These are phyloP conservation scores for Colletotrichum lupini DNA, from an alignment of 2,329 filamentous ascomycete species.

Conservation along the genomic window DNA sequence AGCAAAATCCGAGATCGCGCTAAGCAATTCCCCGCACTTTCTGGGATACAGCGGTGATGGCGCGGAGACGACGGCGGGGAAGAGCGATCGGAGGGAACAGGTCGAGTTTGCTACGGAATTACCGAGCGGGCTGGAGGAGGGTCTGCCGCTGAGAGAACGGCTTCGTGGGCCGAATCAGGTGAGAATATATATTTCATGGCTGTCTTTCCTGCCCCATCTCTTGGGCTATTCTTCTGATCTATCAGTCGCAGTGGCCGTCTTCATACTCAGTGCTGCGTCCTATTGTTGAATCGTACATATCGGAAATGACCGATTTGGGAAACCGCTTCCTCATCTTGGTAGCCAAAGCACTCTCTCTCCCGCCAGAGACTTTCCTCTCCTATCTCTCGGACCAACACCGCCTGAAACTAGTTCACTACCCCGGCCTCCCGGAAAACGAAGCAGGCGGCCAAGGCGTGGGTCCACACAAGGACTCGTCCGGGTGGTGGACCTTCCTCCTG, in stretches of 20 bases:
- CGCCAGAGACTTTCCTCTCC: constrained; percentile 58
- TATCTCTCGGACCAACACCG: constrained; percentile 69
- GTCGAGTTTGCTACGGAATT: constrained; percentile 70
- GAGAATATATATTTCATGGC: not conserved
- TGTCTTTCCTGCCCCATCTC: not conserved
- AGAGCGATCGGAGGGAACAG: constrained; percentile 65
- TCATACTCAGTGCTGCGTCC: constrained; percentile 46
- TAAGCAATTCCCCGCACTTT: constrained; percentile 68
- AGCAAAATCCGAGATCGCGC: constrained; percentile 53
- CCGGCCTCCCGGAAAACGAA: constrained; percentile 39
- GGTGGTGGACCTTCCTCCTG: constrained; percentile 73
- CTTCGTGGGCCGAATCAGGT: constrained; percentile 63
- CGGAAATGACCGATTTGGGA: constrained; percentile 60
- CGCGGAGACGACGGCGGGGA: constrained; percentile 65
- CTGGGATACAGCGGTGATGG: constrained; percentile 68
- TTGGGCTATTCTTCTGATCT: not conserved
- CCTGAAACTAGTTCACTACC: constrained; percentile 68
- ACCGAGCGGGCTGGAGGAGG: constrained; percentile 45
- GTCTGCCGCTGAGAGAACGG: constrained; percentile 51
- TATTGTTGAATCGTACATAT: constrained; percentile 60
- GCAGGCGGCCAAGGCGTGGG: constrained; percentile 63
- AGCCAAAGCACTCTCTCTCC: constrained; percentile 63
- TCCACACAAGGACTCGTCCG: constrained; percentile 71
- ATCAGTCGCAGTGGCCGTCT: constrained; percentile 52
- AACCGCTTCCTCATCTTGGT: constrained; percentile 67